Evolutionary conservation across 164 flowering plant genomes (phyloP).

Genomic region (Kalanchoe fedtschenkoi): DNA sequence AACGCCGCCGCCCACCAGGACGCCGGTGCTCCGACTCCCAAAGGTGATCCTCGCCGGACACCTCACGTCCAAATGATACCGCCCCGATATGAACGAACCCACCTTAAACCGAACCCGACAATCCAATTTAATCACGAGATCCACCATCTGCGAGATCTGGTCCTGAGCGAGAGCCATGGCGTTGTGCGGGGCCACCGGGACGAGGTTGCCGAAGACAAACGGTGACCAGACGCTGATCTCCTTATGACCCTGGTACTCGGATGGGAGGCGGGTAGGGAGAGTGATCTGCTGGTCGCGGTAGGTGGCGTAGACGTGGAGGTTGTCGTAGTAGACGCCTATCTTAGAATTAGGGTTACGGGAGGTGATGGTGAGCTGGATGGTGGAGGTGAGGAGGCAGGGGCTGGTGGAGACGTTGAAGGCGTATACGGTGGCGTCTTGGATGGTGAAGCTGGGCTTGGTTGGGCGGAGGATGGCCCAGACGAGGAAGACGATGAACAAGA

Average conservation of each 20-base stretch:
- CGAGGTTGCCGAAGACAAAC: constrained; percentile 16
- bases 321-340: constrained; percentile 22
- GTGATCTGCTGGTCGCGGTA: constrained; percentile 27
- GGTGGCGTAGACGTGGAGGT: constrained; percentile 17
- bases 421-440: constrained; percentile 24
- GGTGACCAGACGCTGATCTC: constrained; percentile 29
- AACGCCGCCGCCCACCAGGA: constrained; percentile 8
- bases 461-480: constrained; percentile 19
- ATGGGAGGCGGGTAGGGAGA: constrained; percentile 15
- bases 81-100: constrained; percentile 19
- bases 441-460: constrained; percentile 21
- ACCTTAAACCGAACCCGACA: constrained; percentile 24
- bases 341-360: constrained; percentile 21
- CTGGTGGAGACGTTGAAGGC: constrained; percentile 18
- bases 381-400: constrained; percentile 14
- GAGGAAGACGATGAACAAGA: constrained; percentile 15
- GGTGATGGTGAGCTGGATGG: constrained; percentile 22
- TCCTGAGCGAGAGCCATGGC: constrained; percentile 15
- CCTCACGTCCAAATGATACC: constrained; percentile 16
- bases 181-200: constrained; percentile 22
- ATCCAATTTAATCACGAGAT: constrained; percentile 16
- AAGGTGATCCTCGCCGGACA: constrained; percentile 26
- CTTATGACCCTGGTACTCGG: constrained; percentile 19
- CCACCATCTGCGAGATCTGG: constrained; percentile 14
- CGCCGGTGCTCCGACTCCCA: not conserved